These are phyloP conservation scores for Strobilomyces confusus DNA, from an alignment of 768 basidiomycete genomes.

Conservation along the genomic window DNA sequence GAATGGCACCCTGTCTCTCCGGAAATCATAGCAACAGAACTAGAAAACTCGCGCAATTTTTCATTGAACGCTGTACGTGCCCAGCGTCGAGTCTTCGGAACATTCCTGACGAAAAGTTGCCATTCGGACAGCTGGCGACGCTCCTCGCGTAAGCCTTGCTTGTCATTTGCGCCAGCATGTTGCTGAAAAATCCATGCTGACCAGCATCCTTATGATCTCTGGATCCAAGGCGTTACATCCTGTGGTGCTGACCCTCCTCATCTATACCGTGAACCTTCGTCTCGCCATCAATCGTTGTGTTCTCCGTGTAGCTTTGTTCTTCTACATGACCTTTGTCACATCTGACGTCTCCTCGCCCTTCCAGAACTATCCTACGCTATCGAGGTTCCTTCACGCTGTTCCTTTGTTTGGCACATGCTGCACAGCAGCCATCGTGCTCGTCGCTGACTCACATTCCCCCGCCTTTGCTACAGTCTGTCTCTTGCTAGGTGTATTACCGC, in stretches of 20 bases:
- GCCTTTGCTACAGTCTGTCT: slow-evolving; percentile 4
- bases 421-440: slow-evolving; percentile 9
- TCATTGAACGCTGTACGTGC: not conserved
- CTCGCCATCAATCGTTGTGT: slow-evolving; percentile 6
- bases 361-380: slow-evolving; percentile 10
- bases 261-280: slow-evolving; percentile 23
- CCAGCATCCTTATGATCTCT: no score
- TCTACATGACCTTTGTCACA: not conserved
- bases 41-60: not conserved
- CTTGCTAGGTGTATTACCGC: slow-evolving; percentile 11
- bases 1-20: no score
- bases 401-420: slow-evolving; percentile 7
- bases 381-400: not conserved
- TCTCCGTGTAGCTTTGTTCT: not conserved
- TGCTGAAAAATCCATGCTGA: no score
- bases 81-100: not conserved
- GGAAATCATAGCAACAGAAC: not conserved
- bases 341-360: not conserved
- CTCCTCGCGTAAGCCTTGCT: slow-evolving; percentile 17
- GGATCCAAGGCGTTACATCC: slow-evolving; percentile 3
- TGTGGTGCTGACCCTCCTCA: slow-evolving; percentile 14
- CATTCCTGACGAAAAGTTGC: not conserved
- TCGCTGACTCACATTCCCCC: slow-evolving; percentile 6
- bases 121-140: slow-evolving; percentile 6
- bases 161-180: no score